Conservation (phyloP, 2,329 filamentous ascomycete genomes). For the Aspergillus novoparasiticus region DNA sequence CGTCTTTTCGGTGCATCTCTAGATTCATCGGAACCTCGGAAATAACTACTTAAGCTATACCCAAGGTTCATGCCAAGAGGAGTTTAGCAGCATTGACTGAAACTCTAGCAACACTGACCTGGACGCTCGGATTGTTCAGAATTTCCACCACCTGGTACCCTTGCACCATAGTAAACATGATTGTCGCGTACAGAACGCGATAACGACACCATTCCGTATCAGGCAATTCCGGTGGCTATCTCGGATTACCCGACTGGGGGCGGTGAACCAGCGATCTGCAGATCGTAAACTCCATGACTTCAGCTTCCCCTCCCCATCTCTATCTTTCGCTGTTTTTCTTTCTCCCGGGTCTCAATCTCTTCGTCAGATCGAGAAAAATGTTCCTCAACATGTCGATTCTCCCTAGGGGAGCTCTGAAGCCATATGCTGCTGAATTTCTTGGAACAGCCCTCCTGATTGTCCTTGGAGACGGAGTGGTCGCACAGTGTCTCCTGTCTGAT, state of each 20-base stretch:
- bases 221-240: not conserved
- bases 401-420: constrained; percentile 24
- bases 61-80: not conserved
- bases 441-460: constrained; percentile 35
- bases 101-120: not conserved
- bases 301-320: not conserved
- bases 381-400: constrained; percentile 11
- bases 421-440: constrained; percentile 35
- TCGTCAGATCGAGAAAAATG: constrained; percentile 9
- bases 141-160: not conserved
- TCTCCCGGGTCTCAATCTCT: not conserved
- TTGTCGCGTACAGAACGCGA: not conserved
- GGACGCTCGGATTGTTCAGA: not conserved
- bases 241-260: not conserved
- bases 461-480: constrained; percentile 36
- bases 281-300: not conserved
- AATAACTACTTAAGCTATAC: not conserved
- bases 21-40: not conserved
- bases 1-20: not conserved
- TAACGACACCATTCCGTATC: not conserved
- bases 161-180: not conserved
- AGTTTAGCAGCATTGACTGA: not conserved
- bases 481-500: constrained; percentile 34
- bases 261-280: not conserved
- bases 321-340: not conserved